Evolutionary conservation across 2,329 filamentous ascomycete species (phyloP), one percentile per base, ranked within the genome.

Genomic region (Gliomastix tumulicola): DNA sequence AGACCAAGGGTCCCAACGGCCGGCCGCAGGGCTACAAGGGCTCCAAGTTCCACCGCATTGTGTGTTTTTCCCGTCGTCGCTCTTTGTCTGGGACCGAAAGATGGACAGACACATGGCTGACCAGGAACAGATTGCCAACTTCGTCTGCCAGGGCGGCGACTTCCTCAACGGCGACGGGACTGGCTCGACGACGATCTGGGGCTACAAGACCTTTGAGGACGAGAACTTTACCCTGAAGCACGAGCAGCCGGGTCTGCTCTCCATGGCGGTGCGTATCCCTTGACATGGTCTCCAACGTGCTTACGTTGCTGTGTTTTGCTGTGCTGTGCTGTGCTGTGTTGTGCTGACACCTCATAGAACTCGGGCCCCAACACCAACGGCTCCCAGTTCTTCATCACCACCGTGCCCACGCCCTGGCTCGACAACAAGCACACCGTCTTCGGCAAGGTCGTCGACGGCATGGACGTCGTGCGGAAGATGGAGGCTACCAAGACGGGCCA

Each of bases 81-180:
- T 25, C 10, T 18, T 16, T 23, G 19, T 23, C n/a, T 18, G 13
- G n/a, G n/a, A n/a, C n/a, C n/a, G n/a, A n/a, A n/a, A n/a, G n/a
- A n/a, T n/a, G n/a, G n/a, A n/a, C n/a, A n/a, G n/a, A n/a, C n/a
- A n/a, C n/a, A n/a, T n/a, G n/a, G n/a, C n/a, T n/a, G n/a, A n/a
- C n/a, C n/a, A n/a, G 13, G 23, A 13, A 12, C 21, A 94, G 87
- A 95, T 96, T 59, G 86, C 85, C 63, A 84, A 86, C 52, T 96
- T 97, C 66, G 97, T 97, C 90, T 85, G 92, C 53, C 92, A 98
- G 61, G 90, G 90, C 32, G 92, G 92, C 37, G 92, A 98, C 61
- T 97, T 97, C 59, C 68, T 95, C 43, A 88, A 95, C 51, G 87
- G 88, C 36, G 86, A 97, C 59, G 92, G 92, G 35, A 94, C 87